Evolutionary conservation across 2,329 filamentous ascomycete species (phyloP), one percentile per base, ranked within the genome.

Genomic region (Mollisiaceae sp.): DNA sequence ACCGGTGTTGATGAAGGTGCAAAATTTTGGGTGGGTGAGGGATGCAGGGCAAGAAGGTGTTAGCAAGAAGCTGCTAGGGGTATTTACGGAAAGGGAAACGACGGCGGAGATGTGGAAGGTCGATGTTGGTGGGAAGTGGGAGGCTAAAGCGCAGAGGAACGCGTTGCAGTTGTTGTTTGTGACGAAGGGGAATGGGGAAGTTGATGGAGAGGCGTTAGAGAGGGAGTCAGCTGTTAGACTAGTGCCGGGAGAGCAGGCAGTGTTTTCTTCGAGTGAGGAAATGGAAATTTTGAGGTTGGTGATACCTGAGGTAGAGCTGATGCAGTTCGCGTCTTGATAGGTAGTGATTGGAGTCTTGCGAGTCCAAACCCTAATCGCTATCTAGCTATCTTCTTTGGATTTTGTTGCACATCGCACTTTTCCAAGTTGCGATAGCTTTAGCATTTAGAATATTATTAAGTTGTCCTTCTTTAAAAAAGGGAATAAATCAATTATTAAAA

Each of bases 141-240:
- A 45, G 43, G 68, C 69, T 1, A 67, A 72, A 47, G 50, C 36
- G 55, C 15, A 1, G 20, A n/a, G 12, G 20, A 24, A 58, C 41
- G 55, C 32, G 18, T 58, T 58, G 55, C 55, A 58, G 35, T 58
- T 58, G 36, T 39, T 58, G 18, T 58, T 58, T 58, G 55, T 58
- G 11, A 38, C 32, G 27, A 36, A 58, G 18, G 55, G 55, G 8
- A n/a, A 14, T 36, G 32, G 55, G 20, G 11, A 22, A 2, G 36
- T 58, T 38, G 55, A 22, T 58, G 18, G 20, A 9, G 35, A 39
- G 55, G 36, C 9, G 20, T 39, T 58, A 32, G 36, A 39, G 14
- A 41, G n/a, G 9, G 55, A 58, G 55, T n/a, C 18, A 9, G 55
- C 55, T 22, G 36, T 58, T 36, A 58, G 55, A n/a, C 18, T 58